phyloP scores from a whole-genome alignment of 352 stramenopile genomes.

The Phytopythium mirpurense region DNA sequence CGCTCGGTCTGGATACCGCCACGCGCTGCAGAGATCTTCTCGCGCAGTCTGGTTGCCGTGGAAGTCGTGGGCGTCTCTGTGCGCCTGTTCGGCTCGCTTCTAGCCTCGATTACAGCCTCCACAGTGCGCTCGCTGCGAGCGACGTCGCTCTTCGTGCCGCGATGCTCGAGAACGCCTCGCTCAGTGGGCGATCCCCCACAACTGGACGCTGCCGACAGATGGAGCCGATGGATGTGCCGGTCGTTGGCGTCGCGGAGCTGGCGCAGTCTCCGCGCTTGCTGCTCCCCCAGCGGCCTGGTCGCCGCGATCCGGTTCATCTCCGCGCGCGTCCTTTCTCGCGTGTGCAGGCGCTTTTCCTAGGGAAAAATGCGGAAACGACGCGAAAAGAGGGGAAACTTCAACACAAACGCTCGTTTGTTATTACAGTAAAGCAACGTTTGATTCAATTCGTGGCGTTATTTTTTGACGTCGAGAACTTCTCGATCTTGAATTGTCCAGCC shows the following conservation, averaged over 20 bases:
- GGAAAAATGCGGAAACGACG: background rate
- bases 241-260: slow-evolving; percentile 33
- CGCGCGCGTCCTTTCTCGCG: background rate
- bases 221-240: slow-evolving; percentile 23
- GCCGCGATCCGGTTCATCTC: slow-evolving; percentile 20
- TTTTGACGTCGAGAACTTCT: too few relatives aligned
- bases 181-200: background rate
- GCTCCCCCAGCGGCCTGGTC: slow-evolving; percentile 28
- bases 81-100: slow-evolving; percentile 7
- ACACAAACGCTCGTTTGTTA: background rate
- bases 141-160: too few relatives aligned
- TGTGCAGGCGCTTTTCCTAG: background rate
- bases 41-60: slow-evolving; percentile 20
- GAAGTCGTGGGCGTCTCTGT: slow-evolving; percentile 13
- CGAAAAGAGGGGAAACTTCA: background rate
- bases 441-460: background rate
- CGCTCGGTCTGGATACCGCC: slow-evolving; percentile 46
- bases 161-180: background rate
- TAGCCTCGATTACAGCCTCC: slow-evolving; percentile 40
- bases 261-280: slow-evolving; percentile 43
- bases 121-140: slow-evolving; percentile 17
- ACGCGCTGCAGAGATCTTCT: slow-evolving; percentile 37
- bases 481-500: too few relatives aligned
- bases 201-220: slow-evolving; percentile 15
- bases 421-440: background rate